phyloP scores from a whole-genome alignment of 345 rosid species.

The Eucalyptus viminalis region DNA sequence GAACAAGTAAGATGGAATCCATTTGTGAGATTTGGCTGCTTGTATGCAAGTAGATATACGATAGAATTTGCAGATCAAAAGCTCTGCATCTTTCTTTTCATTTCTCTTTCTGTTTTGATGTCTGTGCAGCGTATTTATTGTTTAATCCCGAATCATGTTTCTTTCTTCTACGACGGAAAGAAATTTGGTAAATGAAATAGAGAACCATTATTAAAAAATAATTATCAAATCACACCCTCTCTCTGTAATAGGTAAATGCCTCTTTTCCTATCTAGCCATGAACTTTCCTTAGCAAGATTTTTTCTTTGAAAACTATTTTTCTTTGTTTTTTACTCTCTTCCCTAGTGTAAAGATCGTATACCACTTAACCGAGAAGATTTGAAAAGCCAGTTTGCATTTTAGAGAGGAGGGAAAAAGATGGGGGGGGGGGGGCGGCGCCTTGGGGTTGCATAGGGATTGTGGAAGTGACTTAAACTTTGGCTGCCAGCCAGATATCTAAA shows the following conservation, averaged over 20 bases:
- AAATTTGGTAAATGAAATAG: neutral
- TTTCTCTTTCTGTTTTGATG: neutral
- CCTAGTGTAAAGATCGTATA: too few relatives aligned
- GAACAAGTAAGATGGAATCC: conserved; percentile 47
- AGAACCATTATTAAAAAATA: neutral
- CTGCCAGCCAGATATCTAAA: neutral
- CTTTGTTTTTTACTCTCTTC: too few relatives aligned
- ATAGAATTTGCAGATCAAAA: neutral
- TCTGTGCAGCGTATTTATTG: neutral
- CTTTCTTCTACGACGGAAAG: neutral
- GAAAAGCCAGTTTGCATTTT: too few relatives aligned
- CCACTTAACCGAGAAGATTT: too few relatives aligned
- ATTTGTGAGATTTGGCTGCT: neutral
- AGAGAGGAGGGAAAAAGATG: too few relatives aligned
- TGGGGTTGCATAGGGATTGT: neutral
- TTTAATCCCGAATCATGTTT: neutral
- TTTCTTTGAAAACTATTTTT: too few relatives aligned
- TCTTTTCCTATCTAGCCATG: too few relatives aligned
- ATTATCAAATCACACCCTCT: neutral
- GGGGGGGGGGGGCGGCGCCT: neutral
- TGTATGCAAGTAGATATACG: neutral
- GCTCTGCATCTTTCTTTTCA: neutral
- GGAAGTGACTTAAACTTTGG: neutral
- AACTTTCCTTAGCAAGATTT: too few relatives aligned
- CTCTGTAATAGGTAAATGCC: neutral